Conservation (phyloP, 345 rosid species). For the Eucalyptus pumila region DNA sequence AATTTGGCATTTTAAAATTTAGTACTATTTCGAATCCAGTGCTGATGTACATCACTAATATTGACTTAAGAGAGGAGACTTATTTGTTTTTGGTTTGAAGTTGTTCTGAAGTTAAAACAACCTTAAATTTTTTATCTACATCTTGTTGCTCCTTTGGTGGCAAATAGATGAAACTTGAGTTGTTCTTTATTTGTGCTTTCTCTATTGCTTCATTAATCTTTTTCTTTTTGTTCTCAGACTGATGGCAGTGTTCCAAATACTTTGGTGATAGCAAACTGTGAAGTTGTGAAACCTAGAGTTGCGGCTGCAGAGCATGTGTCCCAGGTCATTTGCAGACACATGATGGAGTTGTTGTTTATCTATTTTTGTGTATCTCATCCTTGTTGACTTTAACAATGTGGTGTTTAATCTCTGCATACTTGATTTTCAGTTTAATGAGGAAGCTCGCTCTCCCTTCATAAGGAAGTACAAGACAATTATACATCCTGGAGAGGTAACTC, state of each 20-base stretch:
- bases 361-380: neutral
- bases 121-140: neutral
- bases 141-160: neutral
- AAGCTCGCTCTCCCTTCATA: slow-evolving; percentile 96
- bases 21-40: neutral
- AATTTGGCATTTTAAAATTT: neutral
- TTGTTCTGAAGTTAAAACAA: neutral
- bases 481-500: slow-evolving; percentile 96
- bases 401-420: neutral
- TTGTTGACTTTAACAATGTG: neutral
- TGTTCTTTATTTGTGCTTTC: neutral
- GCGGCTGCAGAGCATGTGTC: slow-evolving; percentile 79
- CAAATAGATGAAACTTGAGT: neutral
- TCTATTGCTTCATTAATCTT: neutral
- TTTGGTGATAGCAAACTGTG: slow-evolving; percentile 78
- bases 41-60: neutral
- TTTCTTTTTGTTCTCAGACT: slow-evolving; percentile 34
- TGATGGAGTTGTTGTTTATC: neutral
- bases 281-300: slow-evolving; percentile 76
- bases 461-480: slow-evolving; percentile 97
- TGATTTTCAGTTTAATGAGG: slow-evolving; percentile 81
- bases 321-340: slow-evolving; percentile 28
- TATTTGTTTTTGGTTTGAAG: neutral
- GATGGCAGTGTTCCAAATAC: slow-evolving; percentile 92
- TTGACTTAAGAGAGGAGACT: neutral